phyloP scores from a whole-genome alignment of 2,329 filamentous ascomycete genomes.

The Paracoccidioides brasiliensis region DNA sequence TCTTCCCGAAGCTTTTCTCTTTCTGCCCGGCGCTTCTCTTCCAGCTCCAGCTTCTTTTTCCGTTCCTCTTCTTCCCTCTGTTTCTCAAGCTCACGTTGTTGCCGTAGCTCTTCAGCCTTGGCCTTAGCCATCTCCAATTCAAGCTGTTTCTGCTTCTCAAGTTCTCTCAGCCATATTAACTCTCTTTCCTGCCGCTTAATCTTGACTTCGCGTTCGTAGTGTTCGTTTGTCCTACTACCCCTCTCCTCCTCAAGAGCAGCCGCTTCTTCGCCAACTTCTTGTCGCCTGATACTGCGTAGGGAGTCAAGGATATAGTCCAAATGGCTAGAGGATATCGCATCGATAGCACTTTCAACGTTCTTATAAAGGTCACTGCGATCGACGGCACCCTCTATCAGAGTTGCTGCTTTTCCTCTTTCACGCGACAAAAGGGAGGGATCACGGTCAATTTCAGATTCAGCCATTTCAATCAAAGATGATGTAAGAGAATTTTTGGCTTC shows the following conservation, averaged over 20 bases:
- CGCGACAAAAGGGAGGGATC: slow-evolving; percentile 48
- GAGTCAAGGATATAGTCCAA: slow-evolving; percentile 41
- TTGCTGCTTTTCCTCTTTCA: slow-evolving; percentile 48
- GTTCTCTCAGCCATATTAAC: slow-evolving; percentile 34
- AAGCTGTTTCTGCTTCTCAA: slow-evolving; percentile 37
- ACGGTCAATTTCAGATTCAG: slow-evolving; percentile 48
- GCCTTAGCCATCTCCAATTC: slow-evolving; percentile 35
- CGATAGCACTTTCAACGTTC: slow-evolving; percentile 42
- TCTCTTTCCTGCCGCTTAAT: slow-evolving; percentile 40
- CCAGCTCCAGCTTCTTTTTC: slow-evolving; percentile 38
- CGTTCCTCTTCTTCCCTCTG: slow-evolving; percentile 34
- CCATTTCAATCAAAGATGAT: slow-evolving; percentile 40
- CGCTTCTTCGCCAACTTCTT: slow-evolving; percentile 45
- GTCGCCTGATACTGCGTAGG: slow-evolving; percentile 43
- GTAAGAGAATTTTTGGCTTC: slow-evolving; percentile 41
- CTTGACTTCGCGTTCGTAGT: slow-evolving; percentile 43
- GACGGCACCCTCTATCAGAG: slow-evolving; percentile 50
- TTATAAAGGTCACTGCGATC: slow-evolving; percentile 51
- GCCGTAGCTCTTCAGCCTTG: slow-evolving; percentile 30
- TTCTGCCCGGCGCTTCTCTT: slow-evolving; percentile 37
- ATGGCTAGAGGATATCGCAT: slow-evolving; percentile 41
- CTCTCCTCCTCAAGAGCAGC: slow-evolving; percentile 41
- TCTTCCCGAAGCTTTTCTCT: slow-evolving; percentile 40
- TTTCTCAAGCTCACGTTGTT: slow-evolving; percentile 30
- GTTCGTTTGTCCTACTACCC: slow-evolving; percentile 48